Percentiles rank a stretch among this genome's conserved stretches.
Conservation (phyloP, 2,329 filamentous ascomycete genomes). For the Cercospora berteroae region DNA sequence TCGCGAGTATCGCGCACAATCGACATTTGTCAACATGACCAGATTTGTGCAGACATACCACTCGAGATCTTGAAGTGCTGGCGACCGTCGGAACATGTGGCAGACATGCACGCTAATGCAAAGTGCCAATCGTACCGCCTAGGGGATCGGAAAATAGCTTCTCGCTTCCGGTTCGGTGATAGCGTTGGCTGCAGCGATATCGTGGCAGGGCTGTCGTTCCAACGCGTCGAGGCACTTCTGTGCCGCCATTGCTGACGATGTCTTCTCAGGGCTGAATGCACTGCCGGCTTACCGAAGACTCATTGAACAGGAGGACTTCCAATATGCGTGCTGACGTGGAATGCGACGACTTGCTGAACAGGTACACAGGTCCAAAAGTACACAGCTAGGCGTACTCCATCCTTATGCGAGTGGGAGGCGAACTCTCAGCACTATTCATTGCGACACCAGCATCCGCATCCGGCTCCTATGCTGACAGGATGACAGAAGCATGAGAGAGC, state of each 20-base stretch:
- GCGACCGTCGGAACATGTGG: slow-evolving; percentile 7
- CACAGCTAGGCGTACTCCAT: slow-evolving; percentile 2
- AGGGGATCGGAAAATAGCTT: slow-evolving; percentile 13
- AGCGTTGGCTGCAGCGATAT: neutral
- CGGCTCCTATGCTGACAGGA: neutral
- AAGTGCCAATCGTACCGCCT: slow-evolving; percentile 6
- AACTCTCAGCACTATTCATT: neutral
- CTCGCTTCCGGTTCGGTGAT: slow-evolving; percentile 3
- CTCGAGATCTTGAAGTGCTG: neutral
- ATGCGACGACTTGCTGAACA: slow-evolving; percentile 3
- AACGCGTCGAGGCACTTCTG: neutral
- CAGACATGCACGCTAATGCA: slow-evolving; percentile 18
- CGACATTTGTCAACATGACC: neutral
- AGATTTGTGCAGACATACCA: neutral
- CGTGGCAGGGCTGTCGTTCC: slow-evolving; percentile 9
- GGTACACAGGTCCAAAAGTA: slow-evolving; percentile 3
- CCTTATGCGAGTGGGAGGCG: neutral
- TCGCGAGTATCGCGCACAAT: neutral
- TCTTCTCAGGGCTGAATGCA: slow-evolving; percentile 7
- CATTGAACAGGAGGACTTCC: neutral
- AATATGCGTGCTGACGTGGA: slow-evolving; percentile 14
- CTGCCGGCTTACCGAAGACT: slow-evolving; percentile 8
- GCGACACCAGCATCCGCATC: neutral
- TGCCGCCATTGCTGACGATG: slow-evolving; percentile 7
- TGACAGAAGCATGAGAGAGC: slow-evolving; percentile 1